Evolutionary conservation across 139 green algal species (phyloP).

Genomic region (Zygnema circumcarinatum): DNA sequence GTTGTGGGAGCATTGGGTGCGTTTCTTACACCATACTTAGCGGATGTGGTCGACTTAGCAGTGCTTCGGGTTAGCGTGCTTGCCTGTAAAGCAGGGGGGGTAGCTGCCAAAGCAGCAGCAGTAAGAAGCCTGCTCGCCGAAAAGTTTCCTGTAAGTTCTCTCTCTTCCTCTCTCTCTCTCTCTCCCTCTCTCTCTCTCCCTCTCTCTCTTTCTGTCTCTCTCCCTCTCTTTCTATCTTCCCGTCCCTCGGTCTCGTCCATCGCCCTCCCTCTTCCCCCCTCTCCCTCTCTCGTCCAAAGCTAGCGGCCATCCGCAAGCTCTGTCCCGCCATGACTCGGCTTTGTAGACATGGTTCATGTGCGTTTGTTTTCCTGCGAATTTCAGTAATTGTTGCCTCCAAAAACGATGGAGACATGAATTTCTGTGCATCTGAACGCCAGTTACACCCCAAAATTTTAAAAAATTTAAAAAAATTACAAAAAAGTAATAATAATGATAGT

Average conservation of each 20-base stretch:
- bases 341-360: too few relatives aligned
- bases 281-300: background rate
- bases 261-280: background rate
- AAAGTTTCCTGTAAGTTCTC: slow-evolving; percentile 49
- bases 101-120: slow-evolving; percentile 73
- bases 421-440: too few relatives aligned
- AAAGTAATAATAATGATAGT: too few relatives aligned
- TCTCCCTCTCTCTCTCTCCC: slow-evolving; percentile 20
- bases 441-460: too few relatives aligned
- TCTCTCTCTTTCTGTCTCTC: slow-evolving; percentile 23
- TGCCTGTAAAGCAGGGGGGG: slow-evolving; percentile 51
- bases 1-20: slow-evolving; percentile 31
- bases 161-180: background rate
- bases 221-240: slow-evolving; percentile 2
- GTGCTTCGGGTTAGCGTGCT: slow-evolving; percentile 11
- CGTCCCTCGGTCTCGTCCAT: background rate
- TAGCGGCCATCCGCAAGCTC: background rate
- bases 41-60: slow-evolving; percentile 14
- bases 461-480: too few relatives aligned
- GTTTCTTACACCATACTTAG: slow-evolving; percentile 43
- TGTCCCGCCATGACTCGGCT: too few relatives aligned
- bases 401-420: too few relatives aligned
- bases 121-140: slow-evolving; percentile 42
- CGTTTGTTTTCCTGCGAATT: too few relatives aligned
- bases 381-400: too few relatives aligned